Evolutionary conservation across 371 early-diverging fungal species (phyloP).

Genomic region (Mucor piriformis): DNA sequence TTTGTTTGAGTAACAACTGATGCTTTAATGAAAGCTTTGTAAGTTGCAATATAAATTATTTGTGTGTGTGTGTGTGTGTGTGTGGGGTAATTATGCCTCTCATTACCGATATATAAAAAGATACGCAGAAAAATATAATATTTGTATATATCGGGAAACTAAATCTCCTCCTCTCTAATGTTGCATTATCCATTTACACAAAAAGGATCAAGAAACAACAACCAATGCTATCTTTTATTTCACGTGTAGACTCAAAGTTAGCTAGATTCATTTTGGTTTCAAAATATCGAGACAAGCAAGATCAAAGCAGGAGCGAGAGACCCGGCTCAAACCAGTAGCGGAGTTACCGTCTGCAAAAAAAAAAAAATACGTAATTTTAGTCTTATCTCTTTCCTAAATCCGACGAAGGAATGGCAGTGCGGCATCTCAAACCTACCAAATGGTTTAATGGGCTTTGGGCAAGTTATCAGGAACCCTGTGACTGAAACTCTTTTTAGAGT

Average conservation of each 20-base stretch:
- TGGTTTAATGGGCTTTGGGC: too few species aligned
- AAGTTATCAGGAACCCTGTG: constrained; percentile 24
- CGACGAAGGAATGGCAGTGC: constrained; percentile 12
- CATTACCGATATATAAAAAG: not conserved
- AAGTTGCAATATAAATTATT: too few species aligned
- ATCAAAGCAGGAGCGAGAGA: not conserved
- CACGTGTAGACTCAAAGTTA: too few species aligned
- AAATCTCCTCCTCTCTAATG: not conserved
- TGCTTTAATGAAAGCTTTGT: too few species aligned
- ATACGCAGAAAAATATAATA: not conserved
- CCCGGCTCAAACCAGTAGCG: not conserved
- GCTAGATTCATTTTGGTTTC: too few species aligned
- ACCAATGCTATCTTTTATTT: too few species aligned
- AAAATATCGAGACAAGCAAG: too few species aligned
- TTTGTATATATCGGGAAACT: not conserved
- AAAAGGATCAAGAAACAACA: not conserved
- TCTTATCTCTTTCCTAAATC: constrained; percentile 24
- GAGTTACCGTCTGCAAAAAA: not conserved
- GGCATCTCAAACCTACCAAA: constrained; percentile 16
- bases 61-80: too few species aligned
- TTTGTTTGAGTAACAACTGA: too few species aligned
- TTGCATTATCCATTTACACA: not conserved
- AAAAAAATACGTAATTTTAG: constrained; percentile 15
- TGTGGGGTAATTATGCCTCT: too few species aligned
- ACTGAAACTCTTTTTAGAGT: constrained; percentile 6